phyloP scores from a whole-genome alignment of 176 grass and related monocot species.

The Triticum timopheevii region DNA sequence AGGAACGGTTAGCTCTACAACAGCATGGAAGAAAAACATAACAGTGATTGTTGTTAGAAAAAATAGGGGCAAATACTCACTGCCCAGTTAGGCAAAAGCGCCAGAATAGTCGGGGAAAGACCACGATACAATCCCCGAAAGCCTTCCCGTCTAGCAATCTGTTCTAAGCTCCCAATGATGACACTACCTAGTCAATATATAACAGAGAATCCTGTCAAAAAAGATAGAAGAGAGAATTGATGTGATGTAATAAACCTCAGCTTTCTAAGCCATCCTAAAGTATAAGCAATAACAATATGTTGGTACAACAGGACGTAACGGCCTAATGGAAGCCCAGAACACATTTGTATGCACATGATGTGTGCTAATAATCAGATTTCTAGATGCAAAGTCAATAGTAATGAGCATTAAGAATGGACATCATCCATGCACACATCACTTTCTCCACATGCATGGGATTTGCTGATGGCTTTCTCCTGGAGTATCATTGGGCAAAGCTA shows the following conservation, averaged over 20 bases:
- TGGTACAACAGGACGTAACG: neutral
- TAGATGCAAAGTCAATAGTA: constrained; percentile 12
- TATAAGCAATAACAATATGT: neutral
- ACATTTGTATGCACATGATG: neutral
- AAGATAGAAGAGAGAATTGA: constrained; percentile 19
- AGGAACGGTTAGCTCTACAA: constrained; percentile 14
- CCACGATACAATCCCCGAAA: constrained; percentile 87
- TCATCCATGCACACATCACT: neutral
- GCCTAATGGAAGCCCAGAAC: neutral
- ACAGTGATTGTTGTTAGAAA: neutral
- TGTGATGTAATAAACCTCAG: constrained; percentile 21
- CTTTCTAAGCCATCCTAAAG: neutral
- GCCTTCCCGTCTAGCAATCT: constrained; percentile 86
- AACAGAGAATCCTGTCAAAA: constrained; percentile 22
- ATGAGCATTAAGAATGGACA: neutral
- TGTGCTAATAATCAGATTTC: constrained; percentile 5
- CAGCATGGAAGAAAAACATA: neutral
- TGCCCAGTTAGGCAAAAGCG: constrained; percentile 94
- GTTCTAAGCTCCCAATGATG: constrained; percentile 80
- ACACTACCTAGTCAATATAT: constrained; percentile 67
- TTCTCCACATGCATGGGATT: neutral
- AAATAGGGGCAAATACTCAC: constrained; percentile 60
- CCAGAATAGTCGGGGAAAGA: constrained; percentile 81
- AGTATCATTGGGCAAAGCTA: neutral
- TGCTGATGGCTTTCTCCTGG: neutral